These are phyloP conservation scores for Aspergillus heteromorphus DNA, from an alignment of 495 filamentous ascomycete genomes.

Conservation along the genomic window DNA sequence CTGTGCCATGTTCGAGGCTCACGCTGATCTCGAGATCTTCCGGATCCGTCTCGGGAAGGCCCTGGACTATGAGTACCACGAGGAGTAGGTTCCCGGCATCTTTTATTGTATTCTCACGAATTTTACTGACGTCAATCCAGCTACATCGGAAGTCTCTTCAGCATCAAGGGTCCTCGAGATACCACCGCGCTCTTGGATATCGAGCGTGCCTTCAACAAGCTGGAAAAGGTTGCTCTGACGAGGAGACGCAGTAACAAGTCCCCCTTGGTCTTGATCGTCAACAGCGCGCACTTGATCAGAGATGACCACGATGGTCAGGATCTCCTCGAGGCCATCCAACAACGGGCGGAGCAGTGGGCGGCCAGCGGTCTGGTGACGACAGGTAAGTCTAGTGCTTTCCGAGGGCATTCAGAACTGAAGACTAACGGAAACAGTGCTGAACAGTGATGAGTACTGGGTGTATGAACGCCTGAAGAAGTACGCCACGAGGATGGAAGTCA, in stretches of 20 bases:
- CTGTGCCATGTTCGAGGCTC: constrained; percentile 90
- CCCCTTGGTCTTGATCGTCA: constrained; percentile 84
- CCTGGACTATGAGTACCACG: constrained; percentile 87
- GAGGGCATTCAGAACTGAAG: not conserved
- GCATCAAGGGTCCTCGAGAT: constrained; percentile 86
- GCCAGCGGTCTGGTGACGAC: constrained; percentile 83
- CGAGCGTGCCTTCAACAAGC: constrained; percentile 92
- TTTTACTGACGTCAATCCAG: constrained; percentile 46
- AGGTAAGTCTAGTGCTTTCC: constrained; percentile 20
- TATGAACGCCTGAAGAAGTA: constrained; percentile 90
- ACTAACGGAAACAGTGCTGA: constrained; percentile 54
- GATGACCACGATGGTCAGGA: constrained; percentile 89
- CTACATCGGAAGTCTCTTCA: constrained; percentile 93
- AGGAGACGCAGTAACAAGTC: constrained; percentile 51
- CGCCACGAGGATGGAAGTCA: constrained; percentile 86
- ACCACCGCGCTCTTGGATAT: constrained; percentile 88
- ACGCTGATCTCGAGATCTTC: constrained; percentile 92
- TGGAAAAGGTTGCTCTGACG: constrained; percentile 85
- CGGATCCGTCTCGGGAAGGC: constrained; percentile 87
- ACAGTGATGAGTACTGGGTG: constrained; percentile 96
- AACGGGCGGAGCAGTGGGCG: constrained; percentile 93
- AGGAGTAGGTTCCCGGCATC: constrained; percentile 33
- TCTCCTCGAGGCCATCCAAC: constrained; percentile 89
- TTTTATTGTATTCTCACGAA: not conserved
- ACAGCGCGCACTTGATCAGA: constrained; percentile 80